phyloP scores from a whole-genome alignment of 2,329 filamentous ascomycete genomes.

The Aspergillus calidoustus region DNA sequence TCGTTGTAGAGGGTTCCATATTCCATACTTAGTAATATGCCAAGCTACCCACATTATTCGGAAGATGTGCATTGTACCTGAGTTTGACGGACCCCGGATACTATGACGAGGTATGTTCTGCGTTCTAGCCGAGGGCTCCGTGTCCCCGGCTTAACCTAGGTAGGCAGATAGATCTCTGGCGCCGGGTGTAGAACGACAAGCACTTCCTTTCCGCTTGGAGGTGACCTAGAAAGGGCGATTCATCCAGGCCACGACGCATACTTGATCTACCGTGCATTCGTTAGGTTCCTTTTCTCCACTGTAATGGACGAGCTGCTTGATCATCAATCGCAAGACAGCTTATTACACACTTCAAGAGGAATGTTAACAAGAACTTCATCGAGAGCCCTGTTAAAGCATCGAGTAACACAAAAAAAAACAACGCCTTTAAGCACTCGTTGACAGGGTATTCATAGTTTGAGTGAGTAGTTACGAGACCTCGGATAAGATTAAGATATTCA shows the following conservation, averaged over 20 bases:
- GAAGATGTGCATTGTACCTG: background rate
- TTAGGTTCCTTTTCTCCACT: too few relatives aligned
- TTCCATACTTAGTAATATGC: background rate
- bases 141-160: background rate
- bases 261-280: too few relatives aligned
- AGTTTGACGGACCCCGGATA: background rate
- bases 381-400: too few relatives aligned
- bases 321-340: too few relatives aligned
- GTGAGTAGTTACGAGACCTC: background rate
- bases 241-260: too few relatives aligned
- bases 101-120: background rate
- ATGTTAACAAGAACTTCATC: too few relatives aligned
- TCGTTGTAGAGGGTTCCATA: background rate
- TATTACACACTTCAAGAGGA: too few relatives aligned
- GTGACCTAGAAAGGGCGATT: too few relatives aligned
- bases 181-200: background rate
- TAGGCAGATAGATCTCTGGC: background rate
- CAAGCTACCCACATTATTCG: background rate
- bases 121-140: background rate
- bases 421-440: too few relatives aligned
- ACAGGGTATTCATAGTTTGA: background rate
- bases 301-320: too few relatives aligned
- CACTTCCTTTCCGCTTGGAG: background rate
- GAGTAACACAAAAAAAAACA: too few relatives aligned
- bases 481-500: slow-evolving; percentile 2